phyloP scores from a whole-genome alignment of 371 early-diverging fungal species.

The Apophysomyces ossiformis region DNA sequence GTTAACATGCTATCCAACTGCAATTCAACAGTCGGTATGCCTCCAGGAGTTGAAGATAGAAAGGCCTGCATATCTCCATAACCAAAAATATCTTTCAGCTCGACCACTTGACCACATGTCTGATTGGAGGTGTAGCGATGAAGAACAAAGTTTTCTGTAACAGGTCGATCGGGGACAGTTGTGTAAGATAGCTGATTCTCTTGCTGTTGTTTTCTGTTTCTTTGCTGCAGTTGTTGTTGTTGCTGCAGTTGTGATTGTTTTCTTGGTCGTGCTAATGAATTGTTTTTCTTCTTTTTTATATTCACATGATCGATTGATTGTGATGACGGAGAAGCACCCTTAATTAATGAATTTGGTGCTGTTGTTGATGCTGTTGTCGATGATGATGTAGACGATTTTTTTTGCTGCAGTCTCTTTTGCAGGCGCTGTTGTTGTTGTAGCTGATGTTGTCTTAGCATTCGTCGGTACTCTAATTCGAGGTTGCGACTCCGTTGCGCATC shows the following conservation, averaged over 20 bases:
- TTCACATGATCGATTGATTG: neutral
- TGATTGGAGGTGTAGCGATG: slow-evolving; percentile 55
- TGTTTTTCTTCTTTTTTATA: neutral
- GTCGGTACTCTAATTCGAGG: slow-evolving; percentile 5
- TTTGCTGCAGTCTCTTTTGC: slow-evolving; percentile 6
- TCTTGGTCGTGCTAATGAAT: neutral
- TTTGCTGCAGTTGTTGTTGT: slow-evolving; percentile 14
- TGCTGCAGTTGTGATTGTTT: slow-evolving; percentile 2
- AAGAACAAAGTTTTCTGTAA: slow-evolving; percentile 38
- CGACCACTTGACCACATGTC: slow-evolving; percentile 47
- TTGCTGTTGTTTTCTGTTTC: slow-evolving; percentile 15
- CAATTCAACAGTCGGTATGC: slow-evolving; percentile 14
- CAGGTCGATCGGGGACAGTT: neutral
- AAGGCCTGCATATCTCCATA: slow-evolving; percentile 4
- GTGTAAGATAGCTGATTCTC: slow-evolving; percentile 15
- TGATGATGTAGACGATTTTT: slow-evolving; percentile 10
- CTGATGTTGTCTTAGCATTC: slow-evolving; percentile 9
- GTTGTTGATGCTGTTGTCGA: slow-evolving; percentile 9
- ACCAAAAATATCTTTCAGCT: slow-evolving; percentile 50
- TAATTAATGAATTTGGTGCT: neutral
- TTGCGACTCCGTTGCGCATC: slow-evolving; percentile 8
- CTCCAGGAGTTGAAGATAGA: slow-evolving; percentile 12
- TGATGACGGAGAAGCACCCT: neutral
- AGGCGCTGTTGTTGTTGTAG: slow-evolving; percentile 11
- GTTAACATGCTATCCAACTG: slow-evolving; percentile 14